These are phyloP conservation scores for Paraleonurus japonicus DNA, from an alignment of 257 asterid genomes.

Conservation along the genomic window DNA sequence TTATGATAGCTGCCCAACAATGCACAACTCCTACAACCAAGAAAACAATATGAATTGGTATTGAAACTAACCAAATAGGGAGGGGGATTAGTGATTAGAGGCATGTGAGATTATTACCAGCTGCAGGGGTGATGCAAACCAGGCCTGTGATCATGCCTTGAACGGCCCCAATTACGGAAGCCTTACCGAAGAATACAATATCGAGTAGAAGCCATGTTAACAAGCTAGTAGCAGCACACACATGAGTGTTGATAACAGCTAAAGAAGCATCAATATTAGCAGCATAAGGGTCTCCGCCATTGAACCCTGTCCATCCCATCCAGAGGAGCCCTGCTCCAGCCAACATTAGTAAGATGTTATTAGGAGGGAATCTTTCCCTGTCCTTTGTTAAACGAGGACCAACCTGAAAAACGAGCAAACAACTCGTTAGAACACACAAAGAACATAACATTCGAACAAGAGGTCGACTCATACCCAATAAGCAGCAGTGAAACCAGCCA, in stretches of 20 bases:
- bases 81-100: neutral
- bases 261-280: conserved; percentile 56
- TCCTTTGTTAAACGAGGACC: conserved; percentile 69
- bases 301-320: conserved; percentile 85
- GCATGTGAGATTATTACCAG: conserved; percentile 33
- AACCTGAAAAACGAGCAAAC: conserved; percentile 35
- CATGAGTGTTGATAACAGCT: conserved; percentile 68
- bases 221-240: conserved; percentile 58
- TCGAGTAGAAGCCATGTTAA: conserved; percentile 64
- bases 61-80: too few species aligned
- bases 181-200: conserved; percentile 48
- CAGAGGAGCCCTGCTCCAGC: conserved; percentile 71
- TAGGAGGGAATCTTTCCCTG: conserved; percentile 68
- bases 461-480: conserved; percentile 41
- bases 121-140: too few species aligned
- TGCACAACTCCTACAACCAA: conserved; percentile 55
- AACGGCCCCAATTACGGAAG: conserved; percentile 65
- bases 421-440: neutral
- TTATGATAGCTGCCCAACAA: conserved; percentile 75
- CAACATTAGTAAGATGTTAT: conserved; percentile 59
- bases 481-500: conserved; percentile 78
- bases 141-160: conserved; percentile 73
- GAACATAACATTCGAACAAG: neutral
- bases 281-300: conserved; percentile 74
- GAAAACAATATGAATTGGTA: neutral